phyloP scores from a whole-genome alignment of 768 basidiomycete genomes.

The Leccinum sublutescens region DNA sequence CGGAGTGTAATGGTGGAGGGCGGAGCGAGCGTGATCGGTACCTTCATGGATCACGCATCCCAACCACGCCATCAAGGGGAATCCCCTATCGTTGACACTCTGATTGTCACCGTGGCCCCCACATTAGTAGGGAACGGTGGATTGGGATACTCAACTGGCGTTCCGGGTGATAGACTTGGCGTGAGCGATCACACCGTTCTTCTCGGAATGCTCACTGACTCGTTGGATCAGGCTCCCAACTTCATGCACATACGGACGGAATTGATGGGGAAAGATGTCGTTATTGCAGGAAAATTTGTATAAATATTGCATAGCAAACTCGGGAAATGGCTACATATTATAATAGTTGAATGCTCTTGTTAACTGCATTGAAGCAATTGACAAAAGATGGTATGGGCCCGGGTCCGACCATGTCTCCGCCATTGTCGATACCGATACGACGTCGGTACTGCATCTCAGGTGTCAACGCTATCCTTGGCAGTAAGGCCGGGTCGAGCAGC shows the following conservation, averaged over 20 bases:
- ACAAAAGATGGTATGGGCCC: no score
- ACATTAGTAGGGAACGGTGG: constrained; percentile 75
- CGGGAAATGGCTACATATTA: no score
- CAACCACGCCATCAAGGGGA: constrained; percentile 6
- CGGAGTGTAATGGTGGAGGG: constrained; percentile 93
- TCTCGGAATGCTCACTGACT: neutral
- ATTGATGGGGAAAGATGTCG: constrained; percentile 33
- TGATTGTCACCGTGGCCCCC: constrained; percentile 88
- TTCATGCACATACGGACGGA: constrained; percentile 30
- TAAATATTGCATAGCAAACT: constrained; percentile 2
- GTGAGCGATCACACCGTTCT: constrained; percentile 7
- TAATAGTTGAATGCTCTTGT: no score
- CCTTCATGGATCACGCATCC: constrained; percentile 31
- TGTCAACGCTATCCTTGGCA: no score
- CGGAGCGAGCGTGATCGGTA: constrained; percentile 77
- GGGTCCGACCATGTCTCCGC: no score
- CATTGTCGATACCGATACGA: no score
- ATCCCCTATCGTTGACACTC: constrained; percentile 53
- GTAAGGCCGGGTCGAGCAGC: no score
- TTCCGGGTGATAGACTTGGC: constrained; percentile 14
- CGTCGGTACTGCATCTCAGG: no score
- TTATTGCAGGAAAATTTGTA: constrained; percentile 29
- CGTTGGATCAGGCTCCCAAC: constrained; percentile 17
- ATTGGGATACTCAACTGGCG: constrained; percentile 47
- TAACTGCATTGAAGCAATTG: no score